Evolutionary conservation across 2,329 filamentous ascomycete species (phyloP).

Genomic region (Hypoxylon sp.): DNA sequence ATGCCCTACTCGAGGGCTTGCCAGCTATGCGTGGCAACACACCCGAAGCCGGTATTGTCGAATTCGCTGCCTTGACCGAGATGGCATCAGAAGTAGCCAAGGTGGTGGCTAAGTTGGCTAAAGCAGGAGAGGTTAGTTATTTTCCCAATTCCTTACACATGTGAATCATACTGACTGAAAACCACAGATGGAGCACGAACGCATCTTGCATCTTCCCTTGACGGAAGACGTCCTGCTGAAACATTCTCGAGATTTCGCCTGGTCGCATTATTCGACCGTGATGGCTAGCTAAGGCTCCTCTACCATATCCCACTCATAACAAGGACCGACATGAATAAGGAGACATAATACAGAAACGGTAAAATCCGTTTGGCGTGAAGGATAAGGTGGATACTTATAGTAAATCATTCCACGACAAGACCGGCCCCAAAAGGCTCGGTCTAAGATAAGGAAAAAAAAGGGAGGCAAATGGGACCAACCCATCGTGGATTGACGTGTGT

Average conservation of each 20-base stretch:
- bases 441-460: not conserved
- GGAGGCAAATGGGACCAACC: slow-evolving; percentile 1
- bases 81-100: slow-evolving; percentile 48
- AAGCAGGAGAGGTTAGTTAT: slow-evolving; percentile 43
- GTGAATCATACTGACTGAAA: slow-evolving; percentile 30
- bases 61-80: slow-evolving; percentile 48
- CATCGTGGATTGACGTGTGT: slow-evolving; percentile 8
- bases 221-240: slow-evolving; percentile 48
- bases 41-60: slow-evolving; percentile 45
- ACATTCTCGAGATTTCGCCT: slow-evolving; percentile 46
- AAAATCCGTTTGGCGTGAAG: slow-evolving; percentile 5
- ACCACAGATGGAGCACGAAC: slow-evolving; percentile 45
- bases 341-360: slow-evolving; percentile 8
- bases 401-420: slow-evolving; percentile 15
- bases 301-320: not conserved
- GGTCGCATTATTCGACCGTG: slow-evolving; percentile 45
- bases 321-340: not conserved
- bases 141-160: not conserved
- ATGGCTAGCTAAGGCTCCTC: slow-evolving; percentile 41
- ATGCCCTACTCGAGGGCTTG: slow-evolving; percentile 65
- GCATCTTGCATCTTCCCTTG: slow-evolving; percentile 46
- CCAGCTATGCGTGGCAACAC: slow-evolving; percentile 60
- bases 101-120: slow-evolving; percentile 45
- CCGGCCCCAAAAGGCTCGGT: slow-evolving; percentile 1
- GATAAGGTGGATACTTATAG: slow-evolving; percentile 22